These are phyloP conservation scores for Globisporangium emineosum DNA, from an alignment of 352 stramenopile genomes.

Conservation along the genomic window DNA sequence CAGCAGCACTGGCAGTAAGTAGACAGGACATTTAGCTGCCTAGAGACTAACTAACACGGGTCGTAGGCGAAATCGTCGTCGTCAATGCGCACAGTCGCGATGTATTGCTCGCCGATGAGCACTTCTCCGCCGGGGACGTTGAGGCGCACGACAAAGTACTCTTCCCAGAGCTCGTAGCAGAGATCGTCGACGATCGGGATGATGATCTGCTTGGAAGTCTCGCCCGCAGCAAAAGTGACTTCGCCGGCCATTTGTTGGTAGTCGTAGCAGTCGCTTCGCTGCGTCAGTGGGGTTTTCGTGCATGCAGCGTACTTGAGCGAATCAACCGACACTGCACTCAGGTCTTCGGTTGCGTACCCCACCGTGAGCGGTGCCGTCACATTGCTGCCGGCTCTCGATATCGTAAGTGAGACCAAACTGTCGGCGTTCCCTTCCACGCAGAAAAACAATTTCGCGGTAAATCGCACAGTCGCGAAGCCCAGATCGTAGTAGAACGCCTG, in stretches of 20 bases:
- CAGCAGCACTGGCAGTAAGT: slow-evolving; percentile 32
- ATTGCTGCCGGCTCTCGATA: slow-evolving; percentile 39
- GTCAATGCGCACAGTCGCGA: slow-evolving; percentile 89
- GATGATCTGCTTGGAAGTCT: slow-evolving; percentile 83
- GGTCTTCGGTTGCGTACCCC: slow-evolving; percentile 75
- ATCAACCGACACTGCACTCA: slow-evolving; percentile 57
- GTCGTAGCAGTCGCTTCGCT: slow-evolving; percentile 60
- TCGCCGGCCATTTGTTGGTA: slow-evolving; percentile 81
- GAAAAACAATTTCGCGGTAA: slow-evolving; percentile 53
- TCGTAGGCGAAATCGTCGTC: slow-evolving; percentile 88
- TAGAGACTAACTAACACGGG: slow-evolving; percentile 30
- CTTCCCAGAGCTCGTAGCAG: slow-evolving; percentile 83
- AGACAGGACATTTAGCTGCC: not conserved
- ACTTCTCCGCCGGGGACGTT: slow-evolving; percentile 88
- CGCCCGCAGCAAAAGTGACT: slow-evolving; percentile 87
- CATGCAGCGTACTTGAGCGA: slow-evolving; percentile 55
- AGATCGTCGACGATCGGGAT: slow-evolving; percentile 93
- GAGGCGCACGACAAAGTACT: slow-evolving; percentile 92
- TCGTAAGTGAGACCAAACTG: slow-evolving; percentile 55
- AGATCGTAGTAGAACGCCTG: slow-evolving; percentile 72
- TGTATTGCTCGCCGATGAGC: slow-evolving; percentile 88
- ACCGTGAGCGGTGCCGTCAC: slow-evolving; percentile 50
- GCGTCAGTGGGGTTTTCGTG: slow-evolving; percentile 47
- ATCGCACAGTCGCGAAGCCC: slow-evolving; percentile 46
- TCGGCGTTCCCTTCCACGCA: slow-evolving; percentile 63